A percentile compares a stretch with the other conserved stretches of the same genome.
Conservation (phyloP, 2,329 filamentous ascomycete species). For the Aspergillus unguis region DNA sequence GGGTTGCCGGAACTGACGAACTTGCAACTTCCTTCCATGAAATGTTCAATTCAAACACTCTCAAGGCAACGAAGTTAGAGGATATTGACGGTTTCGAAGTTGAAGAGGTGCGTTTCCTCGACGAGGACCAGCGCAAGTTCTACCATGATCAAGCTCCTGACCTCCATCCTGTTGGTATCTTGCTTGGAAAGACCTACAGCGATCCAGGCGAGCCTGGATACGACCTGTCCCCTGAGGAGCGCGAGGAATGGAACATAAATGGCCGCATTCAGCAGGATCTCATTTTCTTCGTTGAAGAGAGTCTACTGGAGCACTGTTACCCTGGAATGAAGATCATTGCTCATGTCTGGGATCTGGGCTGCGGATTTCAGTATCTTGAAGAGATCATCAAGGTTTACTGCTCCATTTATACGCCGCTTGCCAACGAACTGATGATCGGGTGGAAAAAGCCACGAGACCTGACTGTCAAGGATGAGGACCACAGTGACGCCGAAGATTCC, state of each 20-base stretch:
- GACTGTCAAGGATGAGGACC: conserved; percentile 10
- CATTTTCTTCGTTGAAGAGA: conserved; percentile 67
- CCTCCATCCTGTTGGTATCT: conserved; percentile 52
- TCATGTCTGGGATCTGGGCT: conserved; percentile 55
- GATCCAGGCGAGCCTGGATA: conserved; percentile 40
- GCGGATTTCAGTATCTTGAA: conserved; percentile 64
- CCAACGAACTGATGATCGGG: conserved; percentile 65
- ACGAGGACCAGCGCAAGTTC: conserved; percentile 45
- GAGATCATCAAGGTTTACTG: conserved; percentile 54
- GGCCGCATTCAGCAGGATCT: conserved; percentile 32
- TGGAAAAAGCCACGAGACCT: conserved; percentile 57
- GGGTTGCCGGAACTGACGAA: conserved; percentile 44
- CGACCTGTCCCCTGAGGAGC: conserved; percentile 38
- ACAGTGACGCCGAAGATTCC: neutral
- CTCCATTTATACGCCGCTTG: conserved; percentile 62
- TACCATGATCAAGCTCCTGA: conserved; percentile 44
- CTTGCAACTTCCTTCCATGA: conserved; percentile 38
- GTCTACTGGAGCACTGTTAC: conserved; percentile 55
- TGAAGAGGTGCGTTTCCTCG: conserved; percentile 48
- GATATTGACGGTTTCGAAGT: conserved; percentile 62
- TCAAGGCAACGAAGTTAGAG: conserved; percentile 44
- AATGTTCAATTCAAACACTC: conserved; percentile 30
- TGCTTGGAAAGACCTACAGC: conserved; percentile 52
- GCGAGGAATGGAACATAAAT: conserved; percentile 22
- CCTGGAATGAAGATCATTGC: conserved; percentile 63